Percentiles rank a stretch among this genome's conserved stretches.
Conservation (phyloP, 768 basidiomycete species). For the Royoungia palumana region DNA sequence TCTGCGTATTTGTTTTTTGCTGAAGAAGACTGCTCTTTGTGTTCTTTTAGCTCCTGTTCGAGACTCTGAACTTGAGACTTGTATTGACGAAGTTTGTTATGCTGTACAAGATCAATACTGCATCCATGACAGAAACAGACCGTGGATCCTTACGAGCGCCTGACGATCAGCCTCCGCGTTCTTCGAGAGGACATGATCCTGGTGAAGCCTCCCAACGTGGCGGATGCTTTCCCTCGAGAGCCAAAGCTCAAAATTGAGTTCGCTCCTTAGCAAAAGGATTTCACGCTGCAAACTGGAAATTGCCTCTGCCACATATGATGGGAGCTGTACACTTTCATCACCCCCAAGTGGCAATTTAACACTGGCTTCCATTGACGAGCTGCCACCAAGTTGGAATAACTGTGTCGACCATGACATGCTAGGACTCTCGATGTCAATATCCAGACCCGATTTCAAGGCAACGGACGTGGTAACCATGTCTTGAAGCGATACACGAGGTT, state of each 20-base stretch:
- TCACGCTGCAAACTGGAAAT: constrained; percentile 74
- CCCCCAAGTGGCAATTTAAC: constrained; percentile 19
- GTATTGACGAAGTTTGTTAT: constrained; percentile 79
- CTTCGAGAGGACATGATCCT: constrained; percentile 66
- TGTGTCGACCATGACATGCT: constrained; percentile 48
- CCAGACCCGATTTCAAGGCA: constrained; percentile 66
- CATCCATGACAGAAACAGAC: background rate
- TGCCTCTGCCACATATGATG: constrained; percentile 55
- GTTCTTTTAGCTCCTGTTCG: constrained; percentile 66
- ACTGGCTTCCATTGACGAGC: constrained; percentile 24
- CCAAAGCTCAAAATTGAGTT: constrained; percentile 86
- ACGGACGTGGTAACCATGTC: constrained; percentile 74
- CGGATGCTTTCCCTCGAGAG: constrained; percentile 75
- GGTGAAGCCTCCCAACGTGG: constrained; percentile 78
- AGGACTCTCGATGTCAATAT: constrained; percentile 57
- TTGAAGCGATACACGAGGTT: constrained; percentile 55
- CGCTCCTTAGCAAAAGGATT: constrained; percentile 68
- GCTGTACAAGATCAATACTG: constrained; percentile 41
- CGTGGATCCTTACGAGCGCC: constrained; percentile 54
- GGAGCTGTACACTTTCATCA: constrained; percentile 27
- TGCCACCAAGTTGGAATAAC: constrained; percentile 38
- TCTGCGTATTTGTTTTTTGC: constrained; percentile 78
- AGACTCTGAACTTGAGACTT: constrained; percentile 63
- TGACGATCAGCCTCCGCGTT: constrained; percentile 81
- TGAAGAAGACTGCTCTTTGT: constrained; percentile 67